Conservation (phyloP, 2,329 filamentous ascomycete genomes). For the Elsinoe batatas region DNA sequence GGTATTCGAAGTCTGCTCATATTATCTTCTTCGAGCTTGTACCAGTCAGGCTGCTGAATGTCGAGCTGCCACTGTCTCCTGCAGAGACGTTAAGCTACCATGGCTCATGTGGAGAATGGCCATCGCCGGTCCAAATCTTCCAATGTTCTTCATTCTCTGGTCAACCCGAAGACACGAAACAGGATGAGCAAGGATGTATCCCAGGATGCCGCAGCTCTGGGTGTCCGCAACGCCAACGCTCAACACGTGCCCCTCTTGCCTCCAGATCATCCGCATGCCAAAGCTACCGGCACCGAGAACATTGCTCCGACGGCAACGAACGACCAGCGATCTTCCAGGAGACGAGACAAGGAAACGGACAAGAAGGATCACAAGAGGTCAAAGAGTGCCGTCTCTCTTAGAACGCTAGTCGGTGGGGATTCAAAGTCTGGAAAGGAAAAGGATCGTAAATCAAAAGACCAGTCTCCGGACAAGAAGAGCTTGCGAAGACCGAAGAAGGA, state of each 20-base stretch:
- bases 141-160: conserved; percentile 44
- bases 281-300: neutral
- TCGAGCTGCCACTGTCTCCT: neutral
- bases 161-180: conserved; percentile 35
- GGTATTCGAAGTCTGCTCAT: neutral
- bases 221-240: conserved; percentile 26
- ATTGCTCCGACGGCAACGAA: conserved; percentile 17
- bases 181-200: conserved; percentile 25
- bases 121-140: conserved; percentile 27
- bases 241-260: conserved; percentile 36
- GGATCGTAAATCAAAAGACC: conserved; percentile 20
- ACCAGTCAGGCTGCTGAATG: conserved; percentile 3
- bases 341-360: conserved; percentile 10
- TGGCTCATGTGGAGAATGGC: conserved; percentile 9
- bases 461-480: conserved; percentile 30
- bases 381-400: conserved; percentile 44
- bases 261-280: conserved; percentile 39
- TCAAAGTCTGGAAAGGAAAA: conserved; percentile 11
- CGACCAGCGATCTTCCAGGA: conserved; percentile 19
- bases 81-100: conserved; percentile 10
- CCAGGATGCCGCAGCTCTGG: conserved; percentile 36
- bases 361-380: conserved; percentile 40
- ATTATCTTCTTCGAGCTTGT: neutral
- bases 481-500: conserved; percentile 47
- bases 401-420: conserved; percentile 41